Evolutionary conservation across 2,329 filamentous ascomycete genomes (phyloP), one percentile per base, ranked within the genome.

Genomic region (Thielaviopsis musarum): DNA sequence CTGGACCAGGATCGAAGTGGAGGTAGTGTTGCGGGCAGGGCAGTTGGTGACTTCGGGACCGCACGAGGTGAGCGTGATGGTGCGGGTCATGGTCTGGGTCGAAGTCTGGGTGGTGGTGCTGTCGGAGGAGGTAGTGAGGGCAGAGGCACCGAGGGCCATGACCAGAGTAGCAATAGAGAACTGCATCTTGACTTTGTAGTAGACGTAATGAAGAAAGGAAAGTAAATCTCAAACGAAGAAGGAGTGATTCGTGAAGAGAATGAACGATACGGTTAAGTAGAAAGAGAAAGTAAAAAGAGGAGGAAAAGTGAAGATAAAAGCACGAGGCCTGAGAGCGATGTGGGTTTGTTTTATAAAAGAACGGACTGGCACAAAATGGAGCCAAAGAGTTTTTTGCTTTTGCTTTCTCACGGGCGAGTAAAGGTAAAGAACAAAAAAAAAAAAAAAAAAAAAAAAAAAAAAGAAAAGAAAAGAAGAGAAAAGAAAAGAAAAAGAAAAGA

Each of bases 61-160:
- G 59, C 62, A 63, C 30, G 61, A 62, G 19, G 62, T 63, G 21
- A 63, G 58, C 22, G 62, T 63, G 54, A 63, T 45, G 22, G 62
- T 63, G 54, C 62, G 28, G 22, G 62, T 63, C 57, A 61, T 62
- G 56, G 57, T 62, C 52, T 60, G 52, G 55, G 62, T 63, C 21
- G 58, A 61, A 51, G 62, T 62, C 49, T 59, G 59, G 38, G 62
- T 62, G 22, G 58, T 60, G 52, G 60, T 63, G 34, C 28, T 52
- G 51, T 59, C 60, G 57, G 52, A 19, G 52, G n/a, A 53, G 34
- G 59, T 57, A 21, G 59, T 49, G 22, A 26, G 41, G 38, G 55
- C 59, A 30, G 59, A 52, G 55, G 51, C 55, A 54, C 38, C 49
- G 21, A n/a, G 15, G 54, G 59, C 59, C 51, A 61, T 30, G 56